These are phyloP conservation scores for Quercus variabilis DNA, from an alignment of 306 rosid genomes.

Conservation along the genomic window DNA sequence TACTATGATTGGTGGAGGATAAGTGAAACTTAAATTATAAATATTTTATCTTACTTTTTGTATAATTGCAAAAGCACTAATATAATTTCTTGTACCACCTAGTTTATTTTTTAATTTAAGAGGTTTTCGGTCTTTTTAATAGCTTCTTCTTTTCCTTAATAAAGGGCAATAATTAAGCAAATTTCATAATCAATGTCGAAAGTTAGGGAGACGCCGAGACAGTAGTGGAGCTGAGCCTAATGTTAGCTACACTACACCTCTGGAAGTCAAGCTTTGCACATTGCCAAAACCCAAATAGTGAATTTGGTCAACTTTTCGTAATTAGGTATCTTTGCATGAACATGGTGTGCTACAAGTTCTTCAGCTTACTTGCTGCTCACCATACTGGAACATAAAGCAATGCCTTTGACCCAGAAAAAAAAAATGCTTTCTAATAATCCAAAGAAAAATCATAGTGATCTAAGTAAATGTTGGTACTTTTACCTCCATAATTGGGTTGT, in stretches of 20 bases:
- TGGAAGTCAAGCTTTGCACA: conserved; percentile 12
- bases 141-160: background rate
- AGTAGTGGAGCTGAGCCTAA: conserved; percentile 51
- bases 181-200: background rate
- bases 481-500: background rate
- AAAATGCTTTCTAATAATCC: conserved; percentile 14
- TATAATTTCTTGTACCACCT: no score
- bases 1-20: no score
- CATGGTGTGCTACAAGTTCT: conserved; percentile 2
- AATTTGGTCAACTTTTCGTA: conserved; percentile 49
- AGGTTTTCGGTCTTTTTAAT: conserved; percentile 7
- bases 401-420: conserved; percentile 33
- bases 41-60: no score
- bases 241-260: conserved; percentile 22
- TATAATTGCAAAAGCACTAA: no score
- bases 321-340: conserved; percentile 45
- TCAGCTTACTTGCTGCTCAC: conserved; percentile 28
- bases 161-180: conserved; percentile 25
- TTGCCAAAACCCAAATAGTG: conserved; percentile 22
- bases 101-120: background rate
- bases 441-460: background rate
- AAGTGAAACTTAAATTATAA: no score
- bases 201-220: conserved; percentile 15
- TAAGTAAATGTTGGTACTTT: background rate
- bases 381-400: conserved; percentile 47